phyloP scores from a whole-genome alignment of 768 basidiomycete species.

The Pleurotus tuber-regium region DNA sequence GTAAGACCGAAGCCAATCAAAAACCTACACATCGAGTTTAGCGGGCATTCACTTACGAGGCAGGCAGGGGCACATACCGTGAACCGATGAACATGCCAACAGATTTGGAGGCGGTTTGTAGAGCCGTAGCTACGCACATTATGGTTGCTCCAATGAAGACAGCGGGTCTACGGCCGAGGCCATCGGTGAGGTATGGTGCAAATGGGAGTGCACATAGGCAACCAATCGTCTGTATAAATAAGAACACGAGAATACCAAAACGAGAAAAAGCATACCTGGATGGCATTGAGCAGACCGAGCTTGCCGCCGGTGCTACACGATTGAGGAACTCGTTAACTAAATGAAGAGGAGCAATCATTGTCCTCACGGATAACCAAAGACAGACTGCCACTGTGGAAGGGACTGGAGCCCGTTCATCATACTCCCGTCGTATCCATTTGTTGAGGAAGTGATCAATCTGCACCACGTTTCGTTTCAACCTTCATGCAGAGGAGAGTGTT shows the following conservation, averaged over 20 bases:
- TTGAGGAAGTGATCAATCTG: slow-evolving; percentile 5
- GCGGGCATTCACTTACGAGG: neutral
- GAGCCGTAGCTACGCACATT: slow-evolving; percentile 54
- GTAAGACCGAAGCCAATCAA: slow-evolving; percentile 64
- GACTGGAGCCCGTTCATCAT: slow-evolving; percentile 10
- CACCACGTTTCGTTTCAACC: neutral
- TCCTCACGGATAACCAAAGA: slow-evolving; percentile 1
- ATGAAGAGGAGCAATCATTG: neutral
- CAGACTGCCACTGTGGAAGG: slow-evolving; percentile 8
- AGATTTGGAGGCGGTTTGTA: slow-evolving; percentile 58
- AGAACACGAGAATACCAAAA: neutral
- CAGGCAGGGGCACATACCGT: slow-evolving; percentile 30
- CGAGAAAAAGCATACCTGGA: neutral
- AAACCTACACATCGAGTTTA: slow-evolving; percentile 31
- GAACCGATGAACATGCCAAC: slow-evolving; percentile 69
- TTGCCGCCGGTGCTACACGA: neutral
- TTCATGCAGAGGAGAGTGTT: neutral
- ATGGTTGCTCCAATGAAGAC: slow-evolving; percentile 57
- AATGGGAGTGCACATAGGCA: slow-evolving; percentile 59
- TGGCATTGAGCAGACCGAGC: slow-evolving; percentile 6
- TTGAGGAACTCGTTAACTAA: neutral
- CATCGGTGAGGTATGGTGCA: slow-evolving; percentile 60
- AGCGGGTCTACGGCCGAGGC: slow-evolving; percentile 55
- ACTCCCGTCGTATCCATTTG: slow-evolving; percentile 12
- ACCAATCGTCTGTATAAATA: slow-evolving; percentile 51